These are phyloP conservation scores for Aureobasidium sp. DNA, from an alignment of 2,329 filamentous ascomycete genomes.

Conservation along the genomic window DNA sequence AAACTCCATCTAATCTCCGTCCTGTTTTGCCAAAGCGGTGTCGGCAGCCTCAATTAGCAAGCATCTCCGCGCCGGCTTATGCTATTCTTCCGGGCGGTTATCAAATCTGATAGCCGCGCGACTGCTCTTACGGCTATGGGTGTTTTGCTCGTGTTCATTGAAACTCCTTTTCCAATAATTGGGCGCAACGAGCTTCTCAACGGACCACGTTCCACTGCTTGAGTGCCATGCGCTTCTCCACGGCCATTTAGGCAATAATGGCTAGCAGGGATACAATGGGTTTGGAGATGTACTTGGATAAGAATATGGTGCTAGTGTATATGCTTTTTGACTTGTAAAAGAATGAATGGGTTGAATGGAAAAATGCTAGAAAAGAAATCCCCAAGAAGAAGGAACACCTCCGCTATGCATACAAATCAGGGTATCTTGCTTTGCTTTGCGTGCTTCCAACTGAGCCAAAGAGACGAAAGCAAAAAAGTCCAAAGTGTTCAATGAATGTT, in stretches of 20 bases:
- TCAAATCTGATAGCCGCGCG: constrained; percentile 4
- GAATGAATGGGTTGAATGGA: background rate
- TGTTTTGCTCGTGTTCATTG: background rate
- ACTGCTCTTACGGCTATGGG: background rate
- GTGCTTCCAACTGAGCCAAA: background rate
- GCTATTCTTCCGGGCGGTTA: constrained; percentile 8
- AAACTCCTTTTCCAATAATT: background rate
- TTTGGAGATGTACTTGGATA: background rate
- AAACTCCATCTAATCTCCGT: background rate
- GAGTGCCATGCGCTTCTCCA: too few relatives aligned
- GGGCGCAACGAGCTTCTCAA: background rate
- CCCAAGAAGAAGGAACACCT: background rate
- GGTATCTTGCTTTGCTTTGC: constrained; percentile 2
- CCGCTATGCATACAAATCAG: constrained; percentile 12
- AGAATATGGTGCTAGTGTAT: background rate
- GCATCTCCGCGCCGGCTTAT: constrained; percentile 6
- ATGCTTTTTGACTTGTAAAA: background rate
- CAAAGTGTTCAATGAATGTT: constrained; percentile 13
- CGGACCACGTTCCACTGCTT: background rate
- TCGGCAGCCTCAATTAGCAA: background rate
- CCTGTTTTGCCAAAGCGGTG: background rate
- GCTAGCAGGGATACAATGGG: background rate
- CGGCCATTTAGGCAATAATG: background rate
- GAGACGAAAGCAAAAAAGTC: background rate
- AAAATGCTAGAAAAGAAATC: background rate